Conservation (phyloP, 139 green algal genomes). For the Micractinium sp. region DNA sequence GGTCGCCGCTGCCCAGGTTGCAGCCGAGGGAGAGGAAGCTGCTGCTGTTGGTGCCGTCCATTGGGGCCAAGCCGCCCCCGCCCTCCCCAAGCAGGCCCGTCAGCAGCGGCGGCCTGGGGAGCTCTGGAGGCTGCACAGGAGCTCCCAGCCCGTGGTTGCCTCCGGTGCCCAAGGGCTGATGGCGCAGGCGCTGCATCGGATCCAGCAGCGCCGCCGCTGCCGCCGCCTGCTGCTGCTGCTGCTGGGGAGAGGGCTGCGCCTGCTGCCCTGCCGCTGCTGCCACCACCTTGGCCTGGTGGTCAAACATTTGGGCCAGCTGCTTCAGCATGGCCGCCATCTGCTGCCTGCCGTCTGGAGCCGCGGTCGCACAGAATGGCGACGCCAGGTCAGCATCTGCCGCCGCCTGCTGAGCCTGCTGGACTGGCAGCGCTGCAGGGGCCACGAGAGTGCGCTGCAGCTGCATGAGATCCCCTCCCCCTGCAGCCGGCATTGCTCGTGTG, state of each 20-base stretch:
- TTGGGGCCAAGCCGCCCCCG: no score
- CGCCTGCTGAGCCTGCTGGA: background rate
- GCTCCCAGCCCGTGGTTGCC: background rate
- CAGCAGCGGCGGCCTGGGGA: background rate
- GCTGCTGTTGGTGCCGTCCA: background rate
- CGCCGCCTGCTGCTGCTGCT: background rate
- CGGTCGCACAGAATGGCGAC: background rate
- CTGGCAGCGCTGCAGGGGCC: background rate
- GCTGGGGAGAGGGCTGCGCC: background rate
- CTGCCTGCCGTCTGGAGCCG: background rate
- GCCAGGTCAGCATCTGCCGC: background rate
- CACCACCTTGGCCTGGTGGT: background rate
- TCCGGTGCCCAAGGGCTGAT: background rate
- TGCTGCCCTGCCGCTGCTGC: background rate
- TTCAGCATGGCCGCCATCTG: background rate
- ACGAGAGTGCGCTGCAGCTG: background rate
- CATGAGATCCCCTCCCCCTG: background rate
- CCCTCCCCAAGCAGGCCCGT: background rate
- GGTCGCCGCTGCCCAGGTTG: no score
- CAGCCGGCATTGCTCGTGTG: background rate
- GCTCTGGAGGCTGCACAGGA: conserved; percentile 59
- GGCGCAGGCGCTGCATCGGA: background rate
- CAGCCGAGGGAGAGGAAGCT: background rate
- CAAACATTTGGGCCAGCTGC: background rate
- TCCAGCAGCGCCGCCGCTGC: background rate